Evolutionary conservation across 1,139 yeast genomes (phyloP), one percentile per base, ranked within the genome.

Genomic region (Kodamaea ohmeri): DNA sequence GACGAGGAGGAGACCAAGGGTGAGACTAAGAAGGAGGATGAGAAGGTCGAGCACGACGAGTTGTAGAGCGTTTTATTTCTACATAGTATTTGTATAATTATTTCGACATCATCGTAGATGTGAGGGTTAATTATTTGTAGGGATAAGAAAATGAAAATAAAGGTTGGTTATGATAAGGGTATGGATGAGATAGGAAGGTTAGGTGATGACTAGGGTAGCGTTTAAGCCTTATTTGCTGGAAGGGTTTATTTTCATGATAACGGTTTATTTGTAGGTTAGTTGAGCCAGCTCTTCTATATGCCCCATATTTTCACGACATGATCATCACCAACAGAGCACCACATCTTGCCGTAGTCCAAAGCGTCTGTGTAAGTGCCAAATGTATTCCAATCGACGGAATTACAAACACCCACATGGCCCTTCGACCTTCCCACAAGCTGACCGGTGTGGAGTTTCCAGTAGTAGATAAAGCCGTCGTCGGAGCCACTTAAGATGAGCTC

Each of bases 301-400:
- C 83, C 83, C 90, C 90, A 83, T 4, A 83, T 67, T 47, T 76
- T 79, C 2, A 83, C 82, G 19, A 65, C 56, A 12, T 76, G 74
- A 57, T 89, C 97, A 58, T 89, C 97, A 13, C 95, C 87, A 13
- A 89, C 94, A 24, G 94, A 82, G 18, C 87, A 89, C 76, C 89
- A 80, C 55, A 81, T 59, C 30, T 69, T 63, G 20, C 79, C 78
- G 41, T 56, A 67, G 47, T 71, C 75, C 13, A 48, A 47, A 2
- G 44, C 37, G 16, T 42, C 43, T 12, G 44, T 42, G n/a, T 38
- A 35, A 35, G 38, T 36, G 24, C 62, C 60, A 53, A 57, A 48
- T 12, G 37, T 38, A 73, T 81, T 80, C 95, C 95, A 89, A 42
- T 82, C 79, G 4, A 89, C 94, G 36, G 84, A 76, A 53, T 83